phyloP scores from a whole-genome alignment of 345 rosid genomes.

The Hevea brasiliensis region DNA sequence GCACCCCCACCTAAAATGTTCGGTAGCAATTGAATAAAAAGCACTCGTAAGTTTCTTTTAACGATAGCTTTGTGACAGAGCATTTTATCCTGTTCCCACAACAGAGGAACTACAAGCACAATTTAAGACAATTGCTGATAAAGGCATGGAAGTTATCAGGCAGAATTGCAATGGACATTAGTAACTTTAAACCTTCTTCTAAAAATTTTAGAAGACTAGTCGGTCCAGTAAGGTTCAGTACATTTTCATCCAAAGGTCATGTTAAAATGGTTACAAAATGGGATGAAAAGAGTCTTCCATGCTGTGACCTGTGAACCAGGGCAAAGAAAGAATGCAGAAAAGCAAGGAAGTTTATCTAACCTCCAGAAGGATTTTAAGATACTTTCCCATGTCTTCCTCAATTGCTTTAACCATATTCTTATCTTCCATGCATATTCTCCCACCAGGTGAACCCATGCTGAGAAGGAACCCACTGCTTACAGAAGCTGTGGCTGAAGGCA shows the following conservation, averaged over 20 bases:
- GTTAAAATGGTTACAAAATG: not conserved
- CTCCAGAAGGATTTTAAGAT: constrained; percentile 78
- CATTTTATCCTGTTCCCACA: constrained; percentile 4
- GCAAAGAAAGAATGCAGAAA: not conserved
- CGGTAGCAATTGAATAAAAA: constrained; percentile 24
- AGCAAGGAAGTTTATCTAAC: constrained; percentile 37
- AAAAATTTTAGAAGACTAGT: not conserved
- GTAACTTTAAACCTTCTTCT: not conserved
- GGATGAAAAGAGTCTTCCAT: not conserved
- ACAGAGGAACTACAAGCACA: not conserved
- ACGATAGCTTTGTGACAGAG: not conserved
- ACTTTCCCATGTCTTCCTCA: constrained; percentile 87
- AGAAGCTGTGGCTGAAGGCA: constrained; percentile 80
- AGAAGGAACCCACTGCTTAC: constrained; percentile 92
- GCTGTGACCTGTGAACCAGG: too few species aligned
- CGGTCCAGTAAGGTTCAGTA: not conserved
- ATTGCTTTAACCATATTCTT: constrained; percentile 69
- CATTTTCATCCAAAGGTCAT: not conserved
- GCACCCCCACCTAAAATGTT: constrained; percentile 72
- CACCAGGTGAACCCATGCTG: constrained; percentile 80
- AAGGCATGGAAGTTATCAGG: not conserved
- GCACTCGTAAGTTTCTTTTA: constrained; percentile 4
- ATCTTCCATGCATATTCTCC: constrained; percentile 76
- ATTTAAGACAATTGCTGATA: not conserved
- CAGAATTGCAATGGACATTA: not conserved